A percentile compares a stretch with the other conserved stretches of the same genome.
These are phyloP conservation scores for Lavandula angustifolia DNA, from an alignment of 257 asterid species.

Conservation along the genomic window DNA sequence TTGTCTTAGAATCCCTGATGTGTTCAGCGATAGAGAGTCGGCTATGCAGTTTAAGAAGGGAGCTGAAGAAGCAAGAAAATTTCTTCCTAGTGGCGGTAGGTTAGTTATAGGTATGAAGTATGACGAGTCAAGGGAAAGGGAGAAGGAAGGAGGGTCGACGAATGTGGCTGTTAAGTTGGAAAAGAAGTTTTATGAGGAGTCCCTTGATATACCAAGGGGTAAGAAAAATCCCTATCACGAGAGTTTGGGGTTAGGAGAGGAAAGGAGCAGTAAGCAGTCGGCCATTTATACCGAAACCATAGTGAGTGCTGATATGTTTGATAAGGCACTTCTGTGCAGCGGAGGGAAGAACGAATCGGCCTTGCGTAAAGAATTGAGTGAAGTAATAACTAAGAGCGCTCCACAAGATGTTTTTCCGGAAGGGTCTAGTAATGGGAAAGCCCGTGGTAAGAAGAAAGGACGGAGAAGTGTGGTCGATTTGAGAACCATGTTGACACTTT, in stretches of 20 bases:
- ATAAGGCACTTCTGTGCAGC: constrained; percentile 68
- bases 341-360: constrained; percentile 67
- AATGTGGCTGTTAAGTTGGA: constrained; percentile 38
- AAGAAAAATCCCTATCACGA: constrained; percentile 57
- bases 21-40: constrained; percentile 49
- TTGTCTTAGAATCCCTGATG: constrained; percentile 43
- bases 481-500: constrained; percentile 64
- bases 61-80: constrained; percentile 65
- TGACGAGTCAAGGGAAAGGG: constrained; percentile 31
- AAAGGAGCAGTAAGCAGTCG: constrained; percentile 65
- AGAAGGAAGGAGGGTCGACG: constrained; percentile 22
- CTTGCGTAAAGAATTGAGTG: constrained; percentile 59
- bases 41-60: constrained; percentile 61
- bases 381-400: constrained; percentile 43
- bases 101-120: constrained; percentile 34
- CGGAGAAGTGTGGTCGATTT: constrained; percentile 58
- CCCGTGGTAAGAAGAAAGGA: constrained; percentile 54
- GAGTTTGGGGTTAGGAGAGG: constrained; percentile 41
- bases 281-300: constrained; percentile 61
- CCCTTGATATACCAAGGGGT: constrained; percentile 48
- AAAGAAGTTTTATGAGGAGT: constrained; percentile 32
- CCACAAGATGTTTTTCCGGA: constrained; percentile 32
- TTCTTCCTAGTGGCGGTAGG: constrained; percentile 51
- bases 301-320: constrained; percentile 61
- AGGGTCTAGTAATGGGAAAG: constrained; percentile 49